Percentiles rank a stretch among this genome's conserved stretches.
These are phyloP conservation scores for Ascochyta koolunga DNA, from an alignment of 2,329 filamentous ascomycete species.

Conservation along the genomic window DNA sequence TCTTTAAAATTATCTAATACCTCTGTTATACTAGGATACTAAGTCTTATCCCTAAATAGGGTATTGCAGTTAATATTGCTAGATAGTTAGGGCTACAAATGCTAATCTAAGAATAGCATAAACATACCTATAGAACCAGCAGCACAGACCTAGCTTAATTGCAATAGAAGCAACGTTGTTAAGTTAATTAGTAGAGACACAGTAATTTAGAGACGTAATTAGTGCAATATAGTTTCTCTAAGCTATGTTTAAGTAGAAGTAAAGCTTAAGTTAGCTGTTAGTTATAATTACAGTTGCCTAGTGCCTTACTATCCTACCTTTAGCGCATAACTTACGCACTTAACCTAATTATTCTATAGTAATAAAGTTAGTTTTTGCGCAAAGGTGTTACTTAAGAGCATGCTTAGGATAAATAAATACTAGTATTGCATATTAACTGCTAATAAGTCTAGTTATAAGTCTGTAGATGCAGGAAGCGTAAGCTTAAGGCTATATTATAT, in stretches of 20 bases:
- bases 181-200: slow-evolving; percentile 8
- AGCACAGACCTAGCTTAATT: too few relatives aligned
- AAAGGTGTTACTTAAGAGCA: neutral
- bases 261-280: slow-evolving; percentile 5
- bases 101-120: neutral
- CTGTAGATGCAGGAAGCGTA: too few relatives aligned
- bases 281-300: neutral
- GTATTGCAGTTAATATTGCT: slow-evolving; percentile 10
- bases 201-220: slow-evolving; percentile 8
- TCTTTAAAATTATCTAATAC: too few relatives aligned
- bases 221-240: slow-evolving; percentile 12
- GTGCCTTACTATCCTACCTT: slow-evolving; percentile 14
- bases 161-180: slow-evolving; percentile 14
- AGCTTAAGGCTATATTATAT: too few relatives aligned
- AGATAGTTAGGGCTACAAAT: neutral
- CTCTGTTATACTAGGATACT: too few relatives aligned
- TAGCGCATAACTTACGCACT: slow-evolving; percentile 11
- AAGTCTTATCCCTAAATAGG: neutral
- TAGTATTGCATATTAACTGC: slow-evolving; percentile 2
- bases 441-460: too few relatives aligned
- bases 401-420: neutral
- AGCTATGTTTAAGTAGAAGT: too few relatives aligned
- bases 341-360: slow-evolving; percentile 16
- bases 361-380: slow-evolving; percentile 10
- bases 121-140: slow-evolving; percentile 14